Percentiles rank a stretch among this genome's conserved stretches.
These are phyloP conservation scores for Flaveria bidentis DNA, from an alignment of 129 eudicot species.

Conservation along the genomic window DNA sequence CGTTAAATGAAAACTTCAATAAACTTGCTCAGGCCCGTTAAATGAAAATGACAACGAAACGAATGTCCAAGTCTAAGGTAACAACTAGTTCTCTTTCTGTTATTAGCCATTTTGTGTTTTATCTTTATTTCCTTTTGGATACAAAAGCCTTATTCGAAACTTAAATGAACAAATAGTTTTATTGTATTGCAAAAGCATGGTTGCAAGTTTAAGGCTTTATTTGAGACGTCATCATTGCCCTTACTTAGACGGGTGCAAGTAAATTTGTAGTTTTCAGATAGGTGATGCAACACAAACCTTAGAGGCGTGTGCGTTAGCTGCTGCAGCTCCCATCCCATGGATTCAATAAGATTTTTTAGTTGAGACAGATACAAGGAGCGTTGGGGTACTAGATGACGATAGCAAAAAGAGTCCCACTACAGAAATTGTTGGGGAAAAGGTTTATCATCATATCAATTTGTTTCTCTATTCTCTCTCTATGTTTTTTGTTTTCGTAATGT, in stretches of 20 bases:
- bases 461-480: background rate
- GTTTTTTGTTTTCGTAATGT: background rate
- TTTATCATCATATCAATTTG: conserved; percentile 21
- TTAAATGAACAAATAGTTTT: conserved; percentile 4
- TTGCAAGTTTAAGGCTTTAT: background rate
- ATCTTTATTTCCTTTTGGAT: background rate
- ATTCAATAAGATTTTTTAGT: conserved; percentile 63
- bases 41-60: conserved; percentile 65
- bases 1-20: conserved; percentile 51
- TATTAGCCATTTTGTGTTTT: background rate
- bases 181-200: background rate
- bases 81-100: background rate
- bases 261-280: conserved; percentile 37
- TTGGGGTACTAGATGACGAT: conserved; percentile 37
- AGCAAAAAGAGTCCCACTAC: conserved; percentile 25
- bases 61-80: conserved; percentile 69
- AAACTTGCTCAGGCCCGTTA: conserved; percentile 60
- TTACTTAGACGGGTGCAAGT: conserved; percentile 1
- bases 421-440: conserved; percentile 62
- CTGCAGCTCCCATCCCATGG: conserved; percentile 70
- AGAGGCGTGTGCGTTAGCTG: conserved; percentile 75
- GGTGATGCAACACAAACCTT: conserved; percentile 41
- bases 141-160: conserved; percentile 4
- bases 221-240: background rate
- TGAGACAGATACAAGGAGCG: conserved; percentile 42